Percentiles rank a stretch among this genome's conserved stretches.
Conservation (phyloP, 495 filamentous ascomycete species). For the Jackrogersella minutella region DNA sequence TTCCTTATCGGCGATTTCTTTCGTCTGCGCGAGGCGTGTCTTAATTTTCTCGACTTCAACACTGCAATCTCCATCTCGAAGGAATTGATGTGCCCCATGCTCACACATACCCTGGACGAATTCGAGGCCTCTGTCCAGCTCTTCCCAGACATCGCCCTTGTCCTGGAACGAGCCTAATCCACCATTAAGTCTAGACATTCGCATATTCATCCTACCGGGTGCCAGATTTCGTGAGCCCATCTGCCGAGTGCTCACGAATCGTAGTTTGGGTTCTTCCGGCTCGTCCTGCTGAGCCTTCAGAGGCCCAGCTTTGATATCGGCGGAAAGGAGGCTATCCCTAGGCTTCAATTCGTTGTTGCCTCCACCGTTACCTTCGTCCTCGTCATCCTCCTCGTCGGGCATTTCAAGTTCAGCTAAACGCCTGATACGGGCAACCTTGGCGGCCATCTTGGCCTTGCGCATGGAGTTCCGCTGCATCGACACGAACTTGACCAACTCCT, state of each 20-base stretch:
- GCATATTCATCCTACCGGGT: conserved; percentile 14
- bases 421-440: conserved; percentile 65
- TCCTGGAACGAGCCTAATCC: conserved; percentile 44
- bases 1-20: conserved; percentile 65
- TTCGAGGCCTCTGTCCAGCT: conserved; percentile 78
- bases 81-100: conserved; percentile 83
- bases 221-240: conserved; percentile 32
- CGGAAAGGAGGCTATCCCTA: conserved; percentile 31
- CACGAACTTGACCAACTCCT: conserved; percentile 80
- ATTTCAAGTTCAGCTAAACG: conserved; percentile 61
- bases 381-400: conserved; percentile 54
- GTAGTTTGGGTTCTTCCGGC: conserved; percentile 41
- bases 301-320: conserved; percentile 4
- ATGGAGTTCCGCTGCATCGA: conserved; percentile 82
- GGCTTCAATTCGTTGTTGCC: conserved; percentile 35
- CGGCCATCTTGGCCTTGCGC: conserved; percentile 78
- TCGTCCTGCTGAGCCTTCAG: conserved; percentile 17
- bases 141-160: conserved; percentile 68
- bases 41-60: conserved; percentile 76
- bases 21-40: conserved; percentile 63
- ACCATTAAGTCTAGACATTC: conserved; percentile 36
- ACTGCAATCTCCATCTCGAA: conserved; percentile 81
- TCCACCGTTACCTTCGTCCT: conserved; percentile 35
- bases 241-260: conserved; percentile 45
- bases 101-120: conserved; percentile 82